Percentiles rank a stretch among this genome's conserved stretches.
Conservation (phyloP, 805 yeast genomes). For the Nakazawaea holstii region DNA sequence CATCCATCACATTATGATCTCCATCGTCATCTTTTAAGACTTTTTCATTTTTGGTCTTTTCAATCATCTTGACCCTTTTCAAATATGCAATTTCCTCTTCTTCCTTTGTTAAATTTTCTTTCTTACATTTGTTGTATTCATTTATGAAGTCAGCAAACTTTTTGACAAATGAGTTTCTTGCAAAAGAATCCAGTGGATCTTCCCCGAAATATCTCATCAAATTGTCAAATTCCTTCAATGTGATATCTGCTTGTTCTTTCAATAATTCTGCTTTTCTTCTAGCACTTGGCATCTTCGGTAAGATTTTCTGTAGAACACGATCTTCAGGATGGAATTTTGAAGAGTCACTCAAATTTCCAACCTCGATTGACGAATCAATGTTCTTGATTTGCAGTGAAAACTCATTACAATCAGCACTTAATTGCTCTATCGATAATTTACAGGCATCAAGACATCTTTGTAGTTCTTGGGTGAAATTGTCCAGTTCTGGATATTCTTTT, state of each 20-base stretch:
- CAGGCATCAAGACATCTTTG: conserved; percentile 46
- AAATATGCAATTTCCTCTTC: conserved; percentile 64
- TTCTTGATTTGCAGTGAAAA: conserved; percentile 44
- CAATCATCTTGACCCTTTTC: conserved; percentile 54
- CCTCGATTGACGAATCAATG: conserved; percentile 47
- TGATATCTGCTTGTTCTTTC: conserved; percentile 42
- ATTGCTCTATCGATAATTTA: conserved; percentile 57
- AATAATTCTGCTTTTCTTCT: conserved; percentile 46
- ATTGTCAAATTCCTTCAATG: conserved; percentile 48
- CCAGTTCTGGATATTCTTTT: conserved; percentile 56
- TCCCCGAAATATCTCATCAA: conserved; percentile 73
- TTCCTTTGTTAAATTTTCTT: conserved; percentile 61
- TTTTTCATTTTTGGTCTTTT: conserved; percentile 16
- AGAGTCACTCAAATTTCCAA: conserved; percentile 62
- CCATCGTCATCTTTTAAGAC: conserved; percentile 26
- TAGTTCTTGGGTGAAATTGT: conserved; percentile 58
- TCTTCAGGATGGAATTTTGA: conserved; percentile 65
- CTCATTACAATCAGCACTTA: conserved; percentile 54
- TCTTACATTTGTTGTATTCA: conserved; percentile 60
- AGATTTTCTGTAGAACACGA: conserved; percentile 46
- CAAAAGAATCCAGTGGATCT: conserved; percentile 47
- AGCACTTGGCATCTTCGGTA: conserved; percentile 50
- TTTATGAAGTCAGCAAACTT: conserved; percentile 55
- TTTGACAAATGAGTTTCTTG: conserved; percentile 55
- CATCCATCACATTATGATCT: conserved; percentile 69